phyloP scores from a whole-genome alignment of 257 asterid species.

The Solanum neorickii region DNA sequence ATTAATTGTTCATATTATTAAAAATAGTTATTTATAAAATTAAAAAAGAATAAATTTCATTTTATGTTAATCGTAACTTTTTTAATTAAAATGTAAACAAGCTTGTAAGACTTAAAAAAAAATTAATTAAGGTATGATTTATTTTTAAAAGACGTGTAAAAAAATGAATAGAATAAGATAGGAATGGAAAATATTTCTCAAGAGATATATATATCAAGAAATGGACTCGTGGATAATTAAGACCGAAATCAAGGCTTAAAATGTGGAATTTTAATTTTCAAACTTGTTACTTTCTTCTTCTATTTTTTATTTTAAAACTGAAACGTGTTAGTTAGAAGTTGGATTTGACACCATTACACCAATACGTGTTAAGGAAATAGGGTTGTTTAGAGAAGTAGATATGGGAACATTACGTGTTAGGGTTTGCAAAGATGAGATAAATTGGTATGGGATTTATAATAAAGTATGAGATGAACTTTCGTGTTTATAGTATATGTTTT shows the following conservation, averaged over 20 bases:
- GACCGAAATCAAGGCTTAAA: not conserved
- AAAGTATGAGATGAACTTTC: not conserved
- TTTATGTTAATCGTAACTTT: too few relatives aligned
- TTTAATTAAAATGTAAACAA: too few relatives aligned
- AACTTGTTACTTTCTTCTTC: not conserved
- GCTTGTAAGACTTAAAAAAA: too few relatives aligned
- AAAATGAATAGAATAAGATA: too few relatives aligned
- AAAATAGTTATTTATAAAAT: too few relatives aligned
- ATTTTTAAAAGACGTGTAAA: too few relatives aligned
- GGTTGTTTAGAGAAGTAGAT: not conserved
- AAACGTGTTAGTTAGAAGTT: not conserved
- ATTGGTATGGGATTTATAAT: not conserved
- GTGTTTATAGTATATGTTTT: not conserved
- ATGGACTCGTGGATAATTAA: not conserved
- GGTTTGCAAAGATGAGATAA: not conserved
- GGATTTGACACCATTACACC: not conserved
- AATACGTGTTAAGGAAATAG: not conserved
- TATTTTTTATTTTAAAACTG: not conserved
- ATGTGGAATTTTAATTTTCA: not conserved
- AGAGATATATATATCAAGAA: too few relatives aligned
- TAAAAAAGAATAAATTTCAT: too few relatives aligned
- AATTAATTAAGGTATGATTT: too few relatives aligned
- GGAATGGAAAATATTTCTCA: too few relatives aligned
- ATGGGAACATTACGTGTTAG: not conserved
- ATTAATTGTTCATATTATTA: fast-evolving